phyloP scores from a whole-genome alignment of 2,329 filamentous ascomycete genomes.

The Rhinocladiella similis region DNA sequence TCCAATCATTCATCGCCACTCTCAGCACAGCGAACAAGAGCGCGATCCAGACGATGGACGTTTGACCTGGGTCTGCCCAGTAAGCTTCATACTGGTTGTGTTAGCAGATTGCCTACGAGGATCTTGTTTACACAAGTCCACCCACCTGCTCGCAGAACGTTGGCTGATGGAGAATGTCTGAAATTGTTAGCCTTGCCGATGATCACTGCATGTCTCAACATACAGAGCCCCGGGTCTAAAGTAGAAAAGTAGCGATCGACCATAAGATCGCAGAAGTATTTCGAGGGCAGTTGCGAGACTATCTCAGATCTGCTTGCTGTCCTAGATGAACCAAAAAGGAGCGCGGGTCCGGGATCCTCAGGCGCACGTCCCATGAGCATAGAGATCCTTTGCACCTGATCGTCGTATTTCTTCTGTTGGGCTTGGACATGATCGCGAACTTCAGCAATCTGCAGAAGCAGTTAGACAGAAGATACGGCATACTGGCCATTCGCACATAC shows the following conservation, averaged over 20 bases:
- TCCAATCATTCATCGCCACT: slow-evolving; percentile 14
- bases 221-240: slow-evolving; percentile 58
- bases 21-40: slow-evolving; percentile 15
- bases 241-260: slow-evolving; percentile 89
- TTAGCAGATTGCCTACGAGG: too few relatives aligned
- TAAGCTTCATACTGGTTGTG: slow-evolving; percentile 12
- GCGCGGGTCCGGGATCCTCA: slow-evolving; percentile 63
- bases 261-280: slow-evolving; percentile 77
- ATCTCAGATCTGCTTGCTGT: slow-evolving; percentile 73
- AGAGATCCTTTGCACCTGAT: slow-evolving; percentile 73
- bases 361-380: slow-evolving; percentile 51
- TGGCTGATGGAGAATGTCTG: slow-evolving; percentile 73
- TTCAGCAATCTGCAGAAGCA: slow-evolving; percentile 31
- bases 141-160: slow-evolving; percentile 69
- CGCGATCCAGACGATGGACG: slow-evolving; percentile 9
- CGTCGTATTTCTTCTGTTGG: slow-evolving; percentile 86
- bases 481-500: slow-evolving; percentile 62
- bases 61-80: slow-evolving; percentile 8
- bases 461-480: slow-evolving; percentile 66
- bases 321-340: slow-evolving; percentile 72
- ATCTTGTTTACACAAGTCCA: too few relatives aligned
- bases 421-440: slow-evolving; percentile 30
- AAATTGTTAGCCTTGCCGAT: neutral
- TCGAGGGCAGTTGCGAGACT: slow-evolving; percentile 74
- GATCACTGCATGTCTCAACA: neutral